Conservation (phyloP, 768 basidiomycete genomes). For the Mycena venus region DNA sequence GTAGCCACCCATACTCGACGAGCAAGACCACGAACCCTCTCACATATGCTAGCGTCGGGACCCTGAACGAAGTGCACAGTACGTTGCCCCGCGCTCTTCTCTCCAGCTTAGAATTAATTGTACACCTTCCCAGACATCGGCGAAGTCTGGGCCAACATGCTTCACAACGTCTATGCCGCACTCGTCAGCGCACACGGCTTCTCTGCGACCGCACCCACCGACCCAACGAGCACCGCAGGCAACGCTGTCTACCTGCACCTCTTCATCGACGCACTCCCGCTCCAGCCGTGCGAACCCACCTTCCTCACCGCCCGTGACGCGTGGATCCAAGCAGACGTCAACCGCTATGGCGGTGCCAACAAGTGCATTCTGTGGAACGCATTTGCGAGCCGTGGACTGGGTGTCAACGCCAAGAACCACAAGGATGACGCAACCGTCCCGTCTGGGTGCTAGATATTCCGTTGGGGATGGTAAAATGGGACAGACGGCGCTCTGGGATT, state of each 20-base stretch:
- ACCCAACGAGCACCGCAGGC: constrained; percentile 37
- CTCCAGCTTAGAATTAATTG: not conserved
- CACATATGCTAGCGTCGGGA: constrained; percentile 42
- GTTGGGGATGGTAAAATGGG: no score
- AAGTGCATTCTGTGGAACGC: constrained; percentile 12
- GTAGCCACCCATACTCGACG: constrained; percentile 60
- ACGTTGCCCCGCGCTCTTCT: not conserved
- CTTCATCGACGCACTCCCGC: constrained; percentile 50
- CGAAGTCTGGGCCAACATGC: constrained; percentile 23
- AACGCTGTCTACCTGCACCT: constrained; percentile 52
- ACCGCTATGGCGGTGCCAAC: constrained; percentile 12
- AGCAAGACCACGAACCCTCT: constrained; percentile 51
- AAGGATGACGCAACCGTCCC: constrained; percentile 3
- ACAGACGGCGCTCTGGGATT: no score
- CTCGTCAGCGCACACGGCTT: not conserved
- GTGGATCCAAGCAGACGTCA: constrained; percentile 15
- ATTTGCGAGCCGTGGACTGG: constrained; percentile 14
- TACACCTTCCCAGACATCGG: constrained; percentile 11
- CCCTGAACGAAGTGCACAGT: constrained; percentile 47
- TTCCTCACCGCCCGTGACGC: constrained; percentile 16
- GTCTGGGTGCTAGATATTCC: not conserved
- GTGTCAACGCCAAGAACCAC: constrained; percentile 5
- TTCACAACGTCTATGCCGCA: constrained; percentile 16
- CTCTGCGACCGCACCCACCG: not conserved
- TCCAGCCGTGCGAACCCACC: constrained; percentile 49